phyloP scores from a whole-genome alignment of 2,329 filamentous ascomycete species.

The Plenodomus lindquistii region DNA sequence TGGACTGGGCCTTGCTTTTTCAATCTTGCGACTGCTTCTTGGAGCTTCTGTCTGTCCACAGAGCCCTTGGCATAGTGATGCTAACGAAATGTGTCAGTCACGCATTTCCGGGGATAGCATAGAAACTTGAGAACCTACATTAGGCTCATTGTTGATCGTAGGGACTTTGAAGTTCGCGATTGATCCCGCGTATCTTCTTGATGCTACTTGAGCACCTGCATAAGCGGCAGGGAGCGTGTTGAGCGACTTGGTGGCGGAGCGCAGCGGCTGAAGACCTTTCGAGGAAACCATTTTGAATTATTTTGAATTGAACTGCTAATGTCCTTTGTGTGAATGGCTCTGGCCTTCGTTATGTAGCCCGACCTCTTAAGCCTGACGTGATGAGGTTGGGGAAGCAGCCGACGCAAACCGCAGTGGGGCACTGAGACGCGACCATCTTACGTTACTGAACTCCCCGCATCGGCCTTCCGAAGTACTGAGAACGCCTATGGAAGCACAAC shows the following conservation, averaged over 20 bases:
- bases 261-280: constrained; percentile 36
- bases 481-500: constrained; percentile 1
- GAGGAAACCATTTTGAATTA: constrained; percentile 36
- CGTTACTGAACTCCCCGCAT: constrained; percentile 8
- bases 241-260: constrained; percentile 33
- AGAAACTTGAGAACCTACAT: constrained; percentile 62
- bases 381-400: constrained; percentile 22
- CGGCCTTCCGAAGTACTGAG: neutral
- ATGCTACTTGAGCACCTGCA: constrained; percentile 27
- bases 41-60: constrained; percentile 74
- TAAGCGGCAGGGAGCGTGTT: constrained; percentile 24
- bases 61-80: constrained; percentile 89
- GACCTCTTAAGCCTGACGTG: constrained; percentile 18
- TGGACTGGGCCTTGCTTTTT: constrained; percentile 72
- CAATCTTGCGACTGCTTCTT: constrained; percentile 70
- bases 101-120: fast-evolving
- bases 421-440: constrained; percentile 9
- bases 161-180: constrained; percentile 88
- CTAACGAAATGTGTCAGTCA: constrained; percentile 53
- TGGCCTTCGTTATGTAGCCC: constrained; percentile 25
- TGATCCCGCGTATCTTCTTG: constrained; percentile 53
- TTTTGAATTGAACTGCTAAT: neutral
- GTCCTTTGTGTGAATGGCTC: neutral
- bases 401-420: constrained; percentile 30
- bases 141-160: constrained; percentile 89